These are phyloP conservation scores for Citrullus colocynthis DNA, from an alignment of 306 rosid genomes.

Conservation along the genomic window DNA sequence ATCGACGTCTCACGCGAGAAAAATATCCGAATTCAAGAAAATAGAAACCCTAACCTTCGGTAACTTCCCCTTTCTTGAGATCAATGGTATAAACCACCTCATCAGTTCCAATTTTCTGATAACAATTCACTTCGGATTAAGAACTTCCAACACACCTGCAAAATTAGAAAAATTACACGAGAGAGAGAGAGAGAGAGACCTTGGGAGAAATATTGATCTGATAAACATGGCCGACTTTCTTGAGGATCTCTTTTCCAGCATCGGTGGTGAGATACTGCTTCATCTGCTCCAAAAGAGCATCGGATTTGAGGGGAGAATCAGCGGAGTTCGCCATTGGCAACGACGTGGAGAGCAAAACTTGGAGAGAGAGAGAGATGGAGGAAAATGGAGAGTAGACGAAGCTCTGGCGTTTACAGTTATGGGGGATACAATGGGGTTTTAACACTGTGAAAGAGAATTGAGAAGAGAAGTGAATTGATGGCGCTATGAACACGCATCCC, in stretches of 20 bases:
- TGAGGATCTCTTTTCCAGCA: conserved; percentile 42
- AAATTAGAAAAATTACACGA: neutral
- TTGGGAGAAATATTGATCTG: conserved; percentile 80
- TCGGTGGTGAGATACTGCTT: conserved; percentile 61
- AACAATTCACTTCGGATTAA: neutral
- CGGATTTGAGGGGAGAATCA: conserved; percentile 41
- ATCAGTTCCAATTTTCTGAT: conserved; percentile 68
- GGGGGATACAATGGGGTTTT: neutral
- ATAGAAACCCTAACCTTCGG: conserved; percentile 40
- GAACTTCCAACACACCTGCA: neutral
- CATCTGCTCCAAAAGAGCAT: conserved; percentile 60
- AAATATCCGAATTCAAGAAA: neutral
- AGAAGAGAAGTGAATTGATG: neutral
- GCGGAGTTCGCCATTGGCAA: conserved; percentile 27
- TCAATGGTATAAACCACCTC: conserved; percentile 66
- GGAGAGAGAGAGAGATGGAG: neutral
- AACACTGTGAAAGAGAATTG: neutral
- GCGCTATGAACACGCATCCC: too few species aligned
- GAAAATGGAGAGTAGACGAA: neutral
- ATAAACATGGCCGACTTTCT: conserved; percentile 62
- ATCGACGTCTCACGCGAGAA: neutral
- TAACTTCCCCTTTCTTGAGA: conserved; percentile 80
- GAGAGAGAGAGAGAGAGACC: conserved; percentile 22
- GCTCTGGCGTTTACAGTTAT: neutral
- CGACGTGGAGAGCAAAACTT: neutral